These are phyloP conservation scores for Penicillium lividum DNA, from an alignment of 495 filamentous ascomycete genomes.

Conservation along the genomic window DNA sequence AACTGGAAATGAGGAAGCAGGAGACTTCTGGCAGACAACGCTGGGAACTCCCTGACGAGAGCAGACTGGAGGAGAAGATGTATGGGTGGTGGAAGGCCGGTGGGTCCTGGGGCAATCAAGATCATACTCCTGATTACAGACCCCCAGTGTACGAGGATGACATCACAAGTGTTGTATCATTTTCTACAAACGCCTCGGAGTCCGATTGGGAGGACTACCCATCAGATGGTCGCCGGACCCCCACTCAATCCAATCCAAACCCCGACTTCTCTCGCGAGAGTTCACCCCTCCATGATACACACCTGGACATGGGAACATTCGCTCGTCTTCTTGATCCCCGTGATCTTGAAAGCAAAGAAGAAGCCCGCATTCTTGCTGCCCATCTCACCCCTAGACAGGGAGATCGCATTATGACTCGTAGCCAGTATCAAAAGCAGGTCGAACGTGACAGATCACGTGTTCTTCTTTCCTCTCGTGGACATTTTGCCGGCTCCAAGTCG, in stretches of 20 bases:
- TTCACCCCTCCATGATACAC: conserved; percentile 61
- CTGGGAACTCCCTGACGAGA: conserved; percentile 53
- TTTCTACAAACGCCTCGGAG: conserved; percentile 48
- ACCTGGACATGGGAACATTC: conserved; percentile 66
- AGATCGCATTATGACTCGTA: conserved; percentile 69
- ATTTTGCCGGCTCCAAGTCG: conserved; percentile 18
- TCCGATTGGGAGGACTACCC: conserved; percentile 60
- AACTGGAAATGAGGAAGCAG: conserved; percentile 65
- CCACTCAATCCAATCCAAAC: conserved; percentile 59
- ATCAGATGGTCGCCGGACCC: conserved; percentile 69
- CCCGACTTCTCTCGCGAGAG: conserved; percentile 51
- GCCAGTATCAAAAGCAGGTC: conserved; percentile 65
- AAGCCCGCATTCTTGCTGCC: conserved; percentile 79
- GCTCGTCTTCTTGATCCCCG: conserved; percentile 83
- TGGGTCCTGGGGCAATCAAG: conserved; percentile 79
- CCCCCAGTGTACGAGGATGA: conserved; percentile 62
- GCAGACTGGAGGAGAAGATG: conserved; percentile 67
- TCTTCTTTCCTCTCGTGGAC: conserved; percentile 50
- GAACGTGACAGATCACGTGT: conserved; percentile 67
- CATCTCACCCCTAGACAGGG: conserved; percentile 63
- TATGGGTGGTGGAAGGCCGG: conserved; percentile 80
- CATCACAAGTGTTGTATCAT: conserved; percentile 75
- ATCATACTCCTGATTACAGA: conserved; percentile 71
- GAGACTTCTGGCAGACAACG: conserved; percentile 38
- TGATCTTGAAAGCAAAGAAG: conserved; percentile 71